These are phyloP conservation scores for Neonectria punicea DNA, from an alignment of 2,329 filamentous ascomycete species.

Conservation along the genomic window DNA sequence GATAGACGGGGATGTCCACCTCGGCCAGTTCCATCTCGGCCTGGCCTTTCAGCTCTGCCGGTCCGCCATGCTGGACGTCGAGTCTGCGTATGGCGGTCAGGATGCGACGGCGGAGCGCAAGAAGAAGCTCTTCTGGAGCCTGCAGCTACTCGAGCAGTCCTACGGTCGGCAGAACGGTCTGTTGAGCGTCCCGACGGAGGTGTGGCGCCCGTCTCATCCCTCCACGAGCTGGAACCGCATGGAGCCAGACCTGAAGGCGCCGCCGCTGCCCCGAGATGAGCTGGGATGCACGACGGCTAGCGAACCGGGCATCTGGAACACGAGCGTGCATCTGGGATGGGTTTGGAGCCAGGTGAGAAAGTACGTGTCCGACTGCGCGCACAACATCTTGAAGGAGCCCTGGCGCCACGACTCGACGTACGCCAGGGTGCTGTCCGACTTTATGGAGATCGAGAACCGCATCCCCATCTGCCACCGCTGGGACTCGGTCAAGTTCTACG, in stretches of 20 bases:
- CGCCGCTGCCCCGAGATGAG: conserved; percentile 56
- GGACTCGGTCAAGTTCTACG: conserved; percentile 63
- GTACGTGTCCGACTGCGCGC: conserved; percentile 60
- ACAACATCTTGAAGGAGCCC: conserved; percentile 59
- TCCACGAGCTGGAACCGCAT: conserved; percentile 36
- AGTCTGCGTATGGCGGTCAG: conserved; percentile 50
- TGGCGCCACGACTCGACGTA: conserved; percentile 65
- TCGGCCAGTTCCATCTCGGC: conserved; percentile 62
- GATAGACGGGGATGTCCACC: conserved; percentile 58
- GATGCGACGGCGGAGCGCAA: conserved; percentile 55
- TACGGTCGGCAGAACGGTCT: conserved; percentile 60
- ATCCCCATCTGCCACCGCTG: conserved; percentile 63
- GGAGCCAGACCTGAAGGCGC: conserved; percentile 48
- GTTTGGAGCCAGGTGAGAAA: conserved; percentile 59
- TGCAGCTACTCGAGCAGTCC: conserved; percentile 60
- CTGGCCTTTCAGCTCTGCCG: conserved; percentile 62
- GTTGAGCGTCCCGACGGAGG: conserved; percentile 54
- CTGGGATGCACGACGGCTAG: conserved; percentile 52
- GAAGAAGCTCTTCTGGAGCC: conserved; percentile 62
- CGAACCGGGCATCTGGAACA: conserved; percentile 62
- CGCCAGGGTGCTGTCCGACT: conserved; percentile 59
- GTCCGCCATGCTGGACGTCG: conserved; percentile 59
- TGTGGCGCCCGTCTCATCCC: conserved; percentile 51
- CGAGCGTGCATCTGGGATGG: conserved; percentile 60
- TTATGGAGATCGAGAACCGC: conserved; percentile 61